A percentile compares a stretch with the other conserved stretches of the same genome.
Conservation (phyloP, 371 early-diverging fungal species). For the Thermomucor indicae-seudaticae region DNA sequence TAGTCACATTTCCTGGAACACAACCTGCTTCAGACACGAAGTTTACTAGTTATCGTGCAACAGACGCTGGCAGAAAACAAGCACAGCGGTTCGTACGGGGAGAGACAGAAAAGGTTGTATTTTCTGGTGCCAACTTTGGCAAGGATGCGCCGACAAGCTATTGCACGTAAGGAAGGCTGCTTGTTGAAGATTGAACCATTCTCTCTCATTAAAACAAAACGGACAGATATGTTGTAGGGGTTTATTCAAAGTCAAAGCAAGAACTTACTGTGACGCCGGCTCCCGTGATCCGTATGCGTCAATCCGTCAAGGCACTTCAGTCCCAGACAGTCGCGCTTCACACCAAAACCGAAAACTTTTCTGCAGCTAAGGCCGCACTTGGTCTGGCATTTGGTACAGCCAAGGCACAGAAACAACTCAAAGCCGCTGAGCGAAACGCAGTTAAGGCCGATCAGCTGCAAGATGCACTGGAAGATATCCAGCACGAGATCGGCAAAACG, state of each 20-base stretch:
- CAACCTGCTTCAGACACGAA: conserved; percentile 26
- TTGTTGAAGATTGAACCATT: background rate
- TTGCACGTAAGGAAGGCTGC: conserved; percentile 44
- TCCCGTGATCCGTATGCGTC: conserved; percentile 60
- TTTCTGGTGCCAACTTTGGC: conserved; percentile 66
- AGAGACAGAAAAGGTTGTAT: conserved; percentile 73
- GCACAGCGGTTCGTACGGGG: conserved; percentile 56
- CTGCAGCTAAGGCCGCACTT: conserved; percentile 63
- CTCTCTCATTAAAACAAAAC: background rate
- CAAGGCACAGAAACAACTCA: conserved; percentile 76
- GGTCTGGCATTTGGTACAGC: conserved; percentile 92
- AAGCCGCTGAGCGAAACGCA: conserved; percentile 77
- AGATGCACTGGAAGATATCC: conserved; percentile 55
- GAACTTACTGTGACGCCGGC: conserved; percentile 64
- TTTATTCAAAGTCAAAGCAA: conserved; percentile 62
- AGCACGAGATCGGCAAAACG: conserved; percentile 54
- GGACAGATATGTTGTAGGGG: conserved; percentile 78
- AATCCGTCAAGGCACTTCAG: conserved; percentile 64
- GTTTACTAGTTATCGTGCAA: conserved; percentile 25
- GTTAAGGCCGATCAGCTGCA: conserved; percentile 57
- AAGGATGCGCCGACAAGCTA: conserved; percentile 39
- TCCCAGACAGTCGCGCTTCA: conserved; percentile 9
- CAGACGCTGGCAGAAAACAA: conserved; percentile 14
- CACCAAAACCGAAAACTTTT: conserved; percentile 12
- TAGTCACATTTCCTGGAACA: conserved; percentile 44